A percentile compares a stretch with the other conserved stretches of the same genome.
Conservation (phyloP, 2,329 filamentous ascomycete genomes). For the Herpotrichia juniperi region DNA sequence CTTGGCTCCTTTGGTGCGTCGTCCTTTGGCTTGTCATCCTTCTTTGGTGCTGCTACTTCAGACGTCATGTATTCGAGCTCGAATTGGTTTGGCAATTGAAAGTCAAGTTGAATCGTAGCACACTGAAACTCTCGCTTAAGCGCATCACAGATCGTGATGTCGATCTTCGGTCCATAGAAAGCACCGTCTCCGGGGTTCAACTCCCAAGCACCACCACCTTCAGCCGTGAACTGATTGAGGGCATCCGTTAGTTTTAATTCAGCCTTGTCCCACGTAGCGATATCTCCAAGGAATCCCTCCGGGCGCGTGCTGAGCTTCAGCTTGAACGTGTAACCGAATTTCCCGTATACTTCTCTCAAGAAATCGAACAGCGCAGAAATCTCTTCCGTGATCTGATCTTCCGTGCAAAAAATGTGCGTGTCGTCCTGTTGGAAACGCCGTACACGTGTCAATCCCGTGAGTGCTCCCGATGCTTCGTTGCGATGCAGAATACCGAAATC, state of each 20-base stretch:
- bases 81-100: conserved; percentile 85
- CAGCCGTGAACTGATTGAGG: conserved; percentile 71
- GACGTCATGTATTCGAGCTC: conserved; percentile 84
- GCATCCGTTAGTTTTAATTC: conserved; percentile 81
- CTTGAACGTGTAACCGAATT: conserved; percentile 90
- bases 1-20: conserved; percentile 40
- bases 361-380: conserved; percentile 89
- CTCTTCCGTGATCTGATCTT: conserved; percentile 77
- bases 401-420: conserved; percentile 91
- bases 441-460: conserved; percentile 89
- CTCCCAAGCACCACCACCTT: conserved; percentile 75
- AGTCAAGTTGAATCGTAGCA: conserved; percentile 93
- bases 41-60: conserved; percentile 58
- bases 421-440: conserved; percentile 96
- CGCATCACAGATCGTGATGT: conserved; percentile 91
- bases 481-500: conserved; percentile 96
- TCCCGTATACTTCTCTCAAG: conserved; percentile 76
- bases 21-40: conserved; percentile 56
- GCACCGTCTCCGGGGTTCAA: conserved; percentile 94
- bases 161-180: conserved; percentile 98
- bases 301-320: conserved; percentile 90
- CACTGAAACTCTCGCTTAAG: conserved; percentile 85
- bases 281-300: conserved; percentile 86
- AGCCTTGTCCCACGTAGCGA: conserved; percentile 87
- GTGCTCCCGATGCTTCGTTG: conserved; percentile 91